Conservation (phyloP, 1,139 yeast species). For the Fermentozyma sake region DNA sequence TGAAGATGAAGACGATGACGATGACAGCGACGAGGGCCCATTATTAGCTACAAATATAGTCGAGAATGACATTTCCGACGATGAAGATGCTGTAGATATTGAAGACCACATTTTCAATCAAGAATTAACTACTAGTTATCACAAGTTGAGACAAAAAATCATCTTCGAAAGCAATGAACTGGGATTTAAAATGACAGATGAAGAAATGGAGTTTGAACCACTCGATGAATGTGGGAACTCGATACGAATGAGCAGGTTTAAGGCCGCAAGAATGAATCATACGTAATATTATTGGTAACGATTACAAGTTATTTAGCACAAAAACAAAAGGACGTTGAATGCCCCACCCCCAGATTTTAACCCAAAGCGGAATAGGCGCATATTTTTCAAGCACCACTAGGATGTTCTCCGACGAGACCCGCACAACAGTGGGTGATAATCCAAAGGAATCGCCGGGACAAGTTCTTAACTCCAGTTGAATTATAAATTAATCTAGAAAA, state of each 20-base stretch:
- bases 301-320: no score
- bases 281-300: not conserved
- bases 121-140: slow-evolving; percentile 53
- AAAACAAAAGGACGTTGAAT: no score
- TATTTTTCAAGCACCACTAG: no score
- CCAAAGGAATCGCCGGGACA: no score
- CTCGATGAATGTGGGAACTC: slow-evolving; percentile 66
- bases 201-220: slow-evolving; percentile 62
- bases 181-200: slow-evolving; percentile 43
- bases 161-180: slow-evolving; percentile 37
- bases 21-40: slow-evolving; percentile 19
- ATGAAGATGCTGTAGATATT: slow-evolving; percentile 19
- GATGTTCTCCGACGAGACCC: no score
- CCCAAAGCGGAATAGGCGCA: no score
- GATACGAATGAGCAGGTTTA: slow-evolving; percentile 61
- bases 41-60: slow-evolving; percentile 33
- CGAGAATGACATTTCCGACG: slow-evolving; percentile 28
- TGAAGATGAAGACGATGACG: slow-evolving; percentile 18
- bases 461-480: no score
- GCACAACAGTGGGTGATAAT: no score
- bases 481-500: no score
- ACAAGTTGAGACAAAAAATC: slow-evolving; percentile 51
- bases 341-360: no score
- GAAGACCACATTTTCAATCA: slow-evolving; percentile 34
- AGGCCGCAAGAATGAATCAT: slow-evolving; percentile 41